Base-by-base conservation (phyloP, 2,329 filamentous ascomycete genomes). In the Nothopassalora personata region DNA sequence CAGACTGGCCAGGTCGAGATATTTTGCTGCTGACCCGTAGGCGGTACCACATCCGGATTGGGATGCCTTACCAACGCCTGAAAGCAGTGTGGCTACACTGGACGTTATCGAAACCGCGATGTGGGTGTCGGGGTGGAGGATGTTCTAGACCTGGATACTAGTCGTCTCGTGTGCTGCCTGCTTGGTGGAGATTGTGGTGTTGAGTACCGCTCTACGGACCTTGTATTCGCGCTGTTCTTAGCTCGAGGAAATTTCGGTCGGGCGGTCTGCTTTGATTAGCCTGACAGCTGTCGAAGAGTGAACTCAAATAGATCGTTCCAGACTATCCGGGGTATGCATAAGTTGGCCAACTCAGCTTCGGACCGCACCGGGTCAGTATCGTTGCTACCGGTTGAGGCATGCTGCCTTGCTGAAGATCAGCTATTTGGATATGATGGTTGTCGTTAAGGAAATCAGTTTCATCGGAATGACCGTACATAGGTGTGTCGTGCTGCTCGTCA, bases 301-400 rank as follows among this genome's bases (percentile, higher is more conserved):
- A 2, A 10, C 30, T 15, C n/a, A 31, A 51, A 53, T 53, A 39
- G 50, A 53, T 23, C 50, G 50, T 33, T 53, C 50, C n/a, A 53
- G 50, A 28, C 50, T 53, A 7, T n/a, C 15, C 39, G 15, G 39
- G 15, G 18, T 43, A 43, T 18, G 39, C 39, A 36, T 36, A 43
- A 34, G 39, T 43, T 15, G 18, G n/a, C 23, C 23, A 39, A 53
- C 50, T 53, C 50, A 53, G 50, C 50, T 53, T 53, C 50, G 50
- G 50, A 33, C 50, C 50, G 50, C n/a, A 53, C 50, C 31, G 31
- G 11, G 19, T 18, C 8, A 43, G 39, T n/a, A 18, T 39, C 50
- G 31, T 36, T 27, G 31, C 30, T 36, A 27, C 30, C 28, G 49
- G 1, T 52, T 13, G 47, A 27, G 47, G 23, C 23, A 13, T 50